Percentiles rank a stretch among this genome's conserved stretches.
phyloP scores from a whole-genome alignment of 805 yeast species.

The Lachancea sp. region DNA sequence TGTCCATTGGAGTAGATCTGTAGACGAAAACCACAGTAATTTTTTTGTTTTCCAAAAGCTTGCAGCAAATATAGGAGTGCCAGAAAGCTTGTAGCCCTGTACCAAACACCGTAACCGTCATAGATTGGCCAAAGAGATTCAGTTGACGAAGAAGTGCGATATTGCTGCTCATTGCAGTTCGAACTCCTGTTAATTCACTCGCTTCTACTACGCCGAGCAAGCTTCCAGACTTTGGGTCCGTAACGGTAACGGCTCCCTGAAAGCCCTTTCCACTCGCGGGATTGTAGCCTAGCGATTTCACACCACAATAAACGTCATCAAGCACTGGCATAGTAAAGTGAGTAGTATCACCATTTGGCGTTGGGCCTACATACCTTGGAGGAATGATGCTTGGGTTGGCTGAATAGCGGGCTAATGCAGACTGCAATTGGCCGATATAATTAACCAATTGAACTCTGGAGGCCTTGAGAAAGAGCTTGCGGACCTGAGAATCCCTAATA shows the following conservation, averaged over 20 bases:
- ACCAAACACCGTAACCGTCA: slow-evolving; percentile 43
- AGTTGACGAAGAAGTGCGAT: slow-evolving; percentile 35
- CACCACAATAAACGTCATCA: slow-evolving; percentile 46
- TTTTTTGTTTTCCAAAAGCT: slow-evolving; percentile 17
- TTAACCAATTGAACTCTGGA: neutral
- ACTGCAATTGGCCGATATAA: slow-evolving; percentile 10
- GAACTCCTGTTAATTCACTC: slow-evolving; percentile 52
- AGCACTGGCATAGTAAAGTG: slow-evolving; percentile 66
- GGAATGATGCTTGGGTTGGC: slow-evolving; percentile 45
- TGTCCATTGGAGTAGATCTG: slow-evolving; percentile 35
- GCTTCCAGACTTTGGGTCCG: slow-evolving; percentile 47
- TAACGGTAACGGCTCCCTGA: slow-evolving; percentile 47
- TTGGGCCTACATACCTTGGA: slow-evolving; percentile 42
- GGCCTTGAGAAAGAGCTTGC: slow-evolving; percentile 1
- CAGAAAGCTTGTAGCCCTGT: slow-evolving; percentile 61
- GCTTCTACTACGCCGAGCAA: slow-evolving; percentile 52
- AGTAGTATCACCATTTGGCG: slow-evolving; percentile 35
- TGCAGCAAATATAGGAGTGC: slow-evolving; percentile 38
- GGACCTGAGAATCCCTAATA: slow-evolving; percentile 3
- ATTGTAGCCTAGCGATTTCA: slow-evolving; percentile 44
- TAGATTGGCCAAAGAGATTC: slow-evolving; percentile 14
- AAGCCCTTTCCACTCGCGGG: slow-evolving; percentile 53
- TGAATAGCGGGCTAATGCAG: slow-evolving; percentile 39
- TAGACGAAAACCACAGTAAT: slow-evolving; percentile 38
- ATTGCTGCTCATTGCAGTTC: slow-evolving; percentile 56